Percentiles rank a stretch among this genome's conserved stretches.
Evolutionary conservation across 495 filamentous ascomycete genomes (phyloP).

Genomic region (Neurospora tetrasperma): DNA sequence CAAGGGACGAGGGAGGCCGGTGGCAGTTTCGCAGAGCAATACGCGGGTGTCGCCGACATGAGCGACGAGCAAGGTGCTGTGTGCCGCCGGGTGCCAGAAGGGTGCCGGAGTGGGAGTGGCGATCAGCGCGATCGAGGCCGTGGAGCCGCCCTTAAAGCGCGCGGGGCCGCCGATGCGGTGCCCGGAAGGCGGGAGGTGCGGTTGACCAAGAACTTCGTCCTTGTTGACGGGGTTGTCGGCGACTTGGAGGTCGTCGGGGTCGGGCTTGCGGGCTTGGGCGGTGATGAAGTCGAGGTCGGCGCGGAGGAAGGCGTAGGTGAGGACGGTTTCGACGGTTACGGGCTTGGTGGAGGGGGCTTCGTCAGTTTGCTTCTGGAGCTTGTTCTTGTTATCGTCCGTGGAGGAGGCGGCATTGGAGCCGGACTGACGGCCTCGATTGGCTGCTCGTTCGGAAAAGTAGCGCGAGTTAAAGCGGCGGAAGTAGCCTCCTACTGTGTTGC

Average conservation of each 20-base stretch:
- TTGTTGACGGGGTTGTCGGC: conserved; percentile 69
- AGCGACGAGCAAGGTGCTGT: conserved; percentile 72
- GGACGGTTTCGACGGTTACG: conserved; percentile 48
- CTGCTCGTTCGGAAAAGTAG: conserved; percentile 35
- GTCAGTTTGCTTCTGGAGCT: background rate
- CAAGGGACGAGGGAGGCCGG: conserved; percentile 65
- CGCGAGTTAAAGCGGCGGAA: conserved; percentile 80
- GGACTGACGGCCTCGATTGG: conserved; percentile 6
- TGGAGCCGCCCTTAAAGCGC: conserved; percentile 85
- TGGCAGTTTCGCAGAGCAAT: conserved; percentile 70
- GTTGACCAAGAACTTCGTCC: conserved; percentile 64
- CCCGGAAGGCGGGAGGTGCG: conserved; percentile 42
- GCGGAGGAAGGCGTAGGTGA: conserved; percentile 85
- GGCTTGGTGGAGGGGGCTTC: conserved; percentile 2
- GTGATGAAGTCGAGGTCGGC: conserved; percentile 89
- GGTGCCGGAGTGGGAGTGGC: conserved; percentile 83
- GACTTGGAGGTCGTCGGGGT: conserved; percentile 53
- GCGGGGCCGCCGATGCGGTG: conserved; percentile 55
- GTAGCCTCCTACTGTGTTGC: conserved; percentile 80
- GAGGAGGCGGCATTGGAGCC: conserved; percentile 3
- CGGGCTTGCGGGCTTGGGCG: conserved; percentile 65
- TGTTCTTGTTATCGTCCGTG: background rate
- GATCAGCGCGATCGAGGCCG: conserved; percentile 78
- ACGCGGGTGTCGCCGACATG: conserved; percentile 92
- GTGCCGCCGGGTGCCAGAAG: conserved; percentile 85